Evolutionary conservation across 2,329 filamentous ascomycete genomes (phyloP).

Genomic region (Verticillium nubilum): DNA sequence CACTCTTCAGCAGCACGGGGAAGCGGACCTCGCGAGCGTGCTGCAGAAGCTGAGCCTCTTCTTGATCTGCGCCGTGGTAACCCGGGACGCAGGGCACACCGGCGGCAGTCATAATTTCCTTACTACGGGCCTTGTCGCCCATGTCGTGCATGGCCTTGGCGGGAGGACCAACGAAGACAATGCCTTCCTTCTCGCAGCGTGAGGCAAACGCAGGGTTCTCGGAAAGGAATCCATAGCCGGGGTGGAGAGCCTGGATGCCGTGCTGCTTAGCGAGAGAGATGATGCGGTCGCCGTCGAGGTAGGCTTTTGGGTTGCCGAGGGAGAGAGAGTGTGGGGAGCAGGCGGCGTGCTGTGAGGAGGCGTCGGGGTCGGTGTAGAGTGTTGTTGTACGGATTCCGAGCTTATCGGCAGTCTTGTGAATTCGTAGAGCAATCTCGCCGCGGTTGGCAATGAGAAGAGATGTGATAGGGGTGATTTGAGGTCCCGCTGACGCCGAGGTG

Average conservation of each 20-base stretch:
- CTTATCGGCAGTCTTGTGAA: constrained; percentile 79
- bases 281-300: constrained; percentile 90
- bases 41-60: constrained; percentile 50
- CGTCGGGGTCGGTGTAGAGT: constrained; percentile 90
- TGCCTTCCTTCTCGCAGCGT: constrained; percentile 80
- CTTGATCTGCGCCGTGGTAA: constrained; percentile 85
- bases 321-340: constrained; percentile 80
- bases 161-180: constrained; percentile 92
- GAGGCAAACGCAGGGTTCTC: constrained; percentile 90
- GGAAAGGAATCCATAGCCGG: constrained; percentile 91
- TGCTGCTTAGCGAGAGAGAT: constrained; percentile 81
- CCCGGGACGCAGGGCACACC: constrained; percentile 94
- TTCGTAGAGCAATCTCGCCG: constrained; percentile 92
- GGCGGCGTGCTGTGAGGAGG: constrained; percentile 79
- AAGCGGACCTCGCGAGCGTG: constrained; percentile 68
- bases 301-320: constrained; percentile 76
- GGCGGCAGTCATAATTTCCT: constrained; percentile 95
- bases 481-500: constrained; percentile 7
- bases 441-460: constrained; percentile 95
- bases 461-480: constrained; percentile 47
- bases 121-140: constrained; percentile 89
- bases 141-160: constrained; percentile 77
- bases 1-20: constrained; percentile 74
- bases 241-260: constrained; percentile 87
- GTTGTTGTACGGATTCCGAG: constrained; percentile 92